A percentile compares a stretch with the other conserved stretches of the same genome.
Evolutionary conservation across 352 stramenopile species (phyloP).

Genomic region (Globisporangium paddicum): DNA sequence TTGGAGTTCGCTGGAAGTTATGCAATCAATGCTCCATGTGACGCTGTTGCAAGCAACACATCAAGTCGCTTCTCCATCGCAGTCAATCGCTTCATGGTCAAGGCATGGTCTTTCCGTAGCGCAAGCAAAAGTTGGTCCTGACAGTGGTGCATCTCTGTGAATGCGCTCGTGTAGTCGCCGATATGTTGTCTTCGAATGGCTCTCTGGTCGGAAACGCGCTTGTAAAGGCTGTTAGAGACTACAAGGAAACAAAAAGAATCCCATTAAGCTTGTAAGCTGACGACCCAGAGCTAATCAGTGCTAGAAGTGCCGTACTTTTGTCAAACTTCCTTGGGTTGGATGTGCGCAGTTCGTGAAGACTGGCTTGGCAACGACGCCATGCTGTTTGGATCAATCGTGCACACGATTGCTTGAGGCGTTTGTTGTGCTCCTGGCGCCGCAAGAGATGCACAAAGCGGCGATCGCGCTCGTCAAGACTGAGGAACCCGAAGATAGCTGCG

Average conservation of each 20-base stretch:
- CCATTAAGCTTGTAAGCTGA: not conserved
- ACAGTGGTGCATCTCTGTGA: conserved; percentile 36
- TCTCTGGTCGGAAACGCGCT: conserved; percentile 35
- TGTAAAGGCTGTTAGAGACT: conserved; percentile 29
- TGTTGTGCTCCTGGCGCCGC: conserved; percentile 34
- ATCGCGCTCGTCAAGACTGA: conserved; percentile 52
- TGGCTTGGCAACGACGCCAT: conserved; percentile 32
- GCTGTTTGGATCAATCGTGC: conserved; percentile 57
- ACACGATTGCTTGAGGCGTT: conserved; percentile 35
- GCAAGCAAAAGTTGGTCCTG: conserved; percentile 40
- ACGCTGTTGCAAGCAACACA: conserved; percentile 12
- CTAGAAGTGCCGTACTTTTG: conserved; percentile 12
- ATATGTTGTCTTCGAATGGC: conserved; percentile 39
- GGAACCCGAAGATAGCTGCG: conserved; percentile 55
- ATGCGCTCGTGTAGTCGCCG: conserved; percentile 35
- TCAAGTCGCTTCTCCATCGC: conserved; percentile 43
- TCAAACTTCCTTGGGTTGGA: conserved; percentile 6
- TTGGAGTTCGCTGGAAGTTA: not conserved
- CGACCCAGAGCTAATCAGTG: not conserved
- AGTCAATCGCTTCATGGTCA: conserved; percentile 34
- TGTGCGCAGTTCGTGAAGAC: not conserved
- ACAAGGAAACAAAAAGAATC: not conserved
- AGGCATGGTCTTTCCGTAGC: conserved; percentile 36
- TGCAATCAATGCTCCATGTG: conserved; percentile 12
- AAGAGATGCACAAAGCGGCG: conserved; percentile 56